Evolutionary conservation across 768 basidiomycete species (phyloP).

Genomic region (Collybia sordida): DNA sequence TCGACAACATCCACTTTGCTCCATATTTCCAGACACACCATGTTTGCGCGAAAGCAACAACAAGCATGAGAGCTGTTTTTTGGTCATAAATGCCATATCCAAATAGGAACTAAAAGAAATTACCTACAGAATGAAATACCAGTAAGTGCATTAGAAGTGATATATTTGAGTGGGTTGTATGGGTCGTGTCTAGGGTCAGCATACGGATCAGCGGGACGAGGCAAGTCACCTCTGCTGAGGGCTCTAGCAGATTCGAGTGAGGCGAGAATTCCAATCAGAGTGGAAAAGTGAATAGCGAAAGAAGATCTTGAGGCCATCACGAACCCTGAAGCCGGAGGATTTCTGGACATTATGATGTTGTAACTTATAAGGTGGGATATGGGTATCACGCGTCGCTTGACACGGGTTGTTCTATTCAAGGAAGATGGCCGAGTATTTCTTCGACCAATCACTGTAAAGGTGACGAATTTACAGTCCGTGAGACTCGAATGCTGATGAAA

Average conservation of each 20-base stretch:
- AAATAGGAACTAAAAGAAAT: background rate
- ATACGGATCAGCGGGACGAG: slow-evolving; percentile 40
- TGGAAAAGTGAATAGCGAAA: background rate
- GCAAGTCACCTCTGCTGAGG: slow-evolving; percentile 15
- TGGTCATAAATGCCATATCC: background rate
- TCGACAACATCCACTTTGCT: slow-evolving; percentile 57
- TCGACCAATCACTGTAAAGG: no score
- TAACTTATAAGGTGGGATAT: no score
- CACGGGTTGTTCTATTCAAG: no score
- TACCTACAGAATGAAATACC: slow-evolving; percentile 47
- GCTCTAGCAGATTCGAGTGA: slow-evolving; percentile 12
- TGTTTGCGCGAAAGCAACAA: slow-evolving; percentile 43
- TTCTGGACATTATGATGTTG: no score
- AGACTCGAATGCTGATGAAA: no score
- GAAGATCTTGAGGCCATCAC: no score
- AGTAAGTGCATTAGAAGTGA: slow-evolving; percentile 52
- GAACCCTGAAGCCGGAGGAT: no score
- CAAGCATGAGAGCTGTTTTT: slow-evolving; percentile 32
- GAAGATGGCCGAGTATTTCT: no score
- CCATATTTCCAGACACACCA: slow-evolving; percentile 42
- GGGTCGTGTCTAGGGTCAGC: slow-evolving; percentile 11
- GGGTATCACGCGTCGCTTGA: no score
- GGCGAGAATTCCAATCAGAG: slow-evolving; percentile 6
- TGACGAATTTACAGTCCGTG: no score
- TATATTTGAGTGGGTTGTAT: slow-evolving; percentile 55